phyloP scores from a whole-genome alignment of 192 early-diverging fungal species.

The Gamsiella multidivaricata region DNA sequence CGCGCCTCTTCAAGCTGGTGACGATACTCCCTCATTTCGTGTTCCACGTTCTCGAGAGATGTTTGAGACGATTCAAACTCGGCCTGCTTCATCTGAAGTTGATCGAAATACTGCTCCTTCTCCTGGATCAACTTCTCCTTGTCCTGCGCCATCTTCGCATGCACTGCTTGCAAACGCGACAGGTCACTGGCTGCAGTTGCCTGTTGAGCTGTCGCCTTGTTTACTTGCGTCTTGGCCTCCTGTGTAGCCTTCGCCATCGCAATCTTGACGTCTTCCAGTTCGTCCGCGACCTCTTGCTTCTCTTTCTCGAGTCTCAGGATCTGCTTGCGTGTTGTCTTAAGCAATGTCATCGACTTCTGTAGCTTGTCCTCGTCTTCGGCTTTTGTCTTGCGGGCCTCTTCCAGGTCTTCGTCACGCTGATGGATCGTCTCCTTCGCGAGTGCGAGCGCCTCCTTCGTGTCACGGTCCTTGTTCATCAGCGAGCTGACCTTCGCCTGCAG shows the following conservation, averaged over 20 bases:
- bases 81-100: slow-evolving; percentile 68
- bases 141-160: slow-evolving; percentile 57
- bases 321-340: slow-evolving; percentile 63
- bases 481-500: slow-evolving; percentile 48
- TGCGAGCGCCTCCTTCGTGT: slow-evolving; percentile 60
- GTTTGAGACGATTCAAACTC: slow-evolving; percentile 71
- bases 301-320: slow-evolving; percentile 65
- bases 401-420: slow-evolving; percentile 59
- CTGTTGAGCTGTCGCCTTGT: slow-evolving; percentile 33
- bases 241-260: slow-evolving; percentile 39
- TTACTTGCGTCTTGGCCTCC: slow-evolving; percentile 33
- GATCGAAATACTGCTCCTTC: slow-evolving; percentile 63
- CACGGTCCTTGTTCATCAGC: slow-evolving; percentile 44
- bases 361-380: slow-evolving; percentile 60
- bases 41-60: slow-evolving; percentile 64
- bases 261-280: slow-evolving; percentile 49
- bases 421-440: slow-evolving; percentile 60
- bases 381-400: slow-evolving; percentile 42
- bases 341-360: slow-evolving; percentile 55
- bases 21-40: slow-evolving; percentile 60
- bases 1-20: slow-evolving; percentile 61
- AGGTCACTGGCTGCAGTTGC: slow-evolving; percentile 51
- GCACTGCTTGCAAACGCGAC: slow-evolving; percentile 43
- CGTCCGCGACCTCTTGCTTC: slow-evolving; percentile 56
- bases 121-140: slow-evolving; percentile 58